A percentile compares a stretch with the other conserved stretches of the same genome.
Conservation (phyloP, 2,329 filamentous ascomycete genomes). For the Purpureocillium takamizusanense region DNA sequence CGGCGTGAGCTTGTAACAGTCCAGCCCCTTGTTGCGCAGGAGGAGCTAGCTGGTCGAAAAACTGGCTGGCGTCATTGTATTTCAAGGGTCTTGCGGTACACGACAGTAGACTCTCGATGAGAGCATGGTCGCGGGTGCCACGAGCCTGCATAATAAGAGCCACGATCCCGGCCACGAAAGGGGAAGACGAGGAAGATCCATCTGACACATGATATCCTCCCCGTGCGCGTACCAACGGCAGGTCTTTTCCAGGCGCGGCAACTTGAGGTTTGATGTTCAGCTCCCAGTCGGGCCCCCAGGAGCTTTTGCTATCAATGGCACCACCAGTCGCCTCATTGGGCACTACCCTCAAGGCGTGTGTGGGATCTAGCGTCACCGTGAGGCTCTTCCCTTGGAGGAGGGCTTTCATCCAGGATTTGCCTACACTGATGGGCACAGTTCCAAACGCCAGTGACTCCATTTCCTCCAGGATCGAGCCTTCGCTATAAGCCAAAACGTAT, state of each 20-base stretch:
- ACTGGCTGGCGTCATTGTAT: constrained; percentile 34
- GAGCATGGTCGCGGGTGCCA: constrained; percentile 36
- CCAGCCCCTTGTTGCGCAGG: constrained; percentile 53
- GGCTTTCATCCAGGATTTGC: too few relatives aligned
- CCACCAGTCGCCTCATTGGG: constrained; percentile 34
- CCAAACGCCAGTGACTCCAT: too few relatives aligned
- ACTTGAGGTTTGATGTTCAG: constrained; percentile 46
- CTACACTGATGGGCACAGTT: too few relatives aligned
- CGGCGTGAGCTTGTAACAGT: constrained; percentile 49
- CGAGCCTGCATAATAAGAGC: constrained; percentile 43
- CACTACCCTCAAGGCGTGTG: background rate
- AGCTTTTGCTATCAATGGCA: constrained; percentile 36
- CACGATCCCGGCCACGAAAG: constrained; percentile 42
- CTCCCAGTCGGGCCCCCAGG: constrained; percentile 53
- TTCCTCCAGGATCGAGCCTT: too few relatives aligned
- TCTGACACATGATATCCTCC: constrained; percentile 41
- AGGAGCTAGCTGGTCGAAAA: constrained; percentile 31
- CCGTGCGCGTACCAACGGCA: constrained; percentile 45
- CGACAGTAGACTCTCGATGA: constrained; percentile 38
- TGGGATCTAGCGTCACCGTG: background rate
- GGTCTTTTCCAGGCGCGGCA: constrained; percentile 43
- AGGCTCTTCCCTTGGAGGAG: background rate
- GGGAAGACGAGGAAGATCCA: constrained; percentile 52
- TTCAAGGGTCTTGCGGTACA: constrained; percentile 38
- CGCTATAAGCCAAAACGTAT: too few relatives aligned